Evolutionary conservation across 2,329 filamentous ascomycete genomes (phyloP), one percentile per base, ranked within the genome.

Genomic region (Lanzia echinophila): DNA sequence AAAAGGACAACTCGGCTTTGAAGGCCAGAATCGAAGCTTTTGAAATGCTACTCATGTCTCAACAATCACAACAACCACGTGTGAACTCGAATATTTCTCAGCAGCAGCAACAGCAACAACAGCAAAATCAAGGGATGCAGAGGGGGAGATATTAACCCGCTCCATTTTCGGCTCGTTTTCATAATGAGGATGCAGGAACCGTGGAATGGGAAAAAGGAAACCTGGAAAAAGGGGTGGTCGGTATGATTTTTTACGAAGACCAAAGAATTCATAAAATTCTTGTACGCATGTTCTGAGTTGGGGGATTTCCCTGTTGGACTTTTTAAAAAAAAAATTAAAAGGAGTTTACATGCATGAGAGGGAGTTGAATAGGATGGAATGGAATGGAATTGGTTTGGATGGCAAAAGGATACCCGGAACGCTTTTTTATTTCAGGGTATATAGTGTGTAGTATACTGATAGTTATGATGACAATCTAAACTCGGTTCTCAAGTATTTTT

Each of bases 1-100:
- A 84, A 39, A 89, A 95, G 46, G 91, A 97, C 68, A 91, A 96
- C 65, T 78, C 75, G 28, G 79, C 79, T 3, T 79, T 96, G 72
- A 90, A 91, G 69, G 81, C 83, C 31, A 81, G 89, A 32, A 81
- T 96, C 38, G 83, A 86, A n/a, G 82, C 83, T 0, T 86, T 86
- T 55, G 83, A 86, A 51, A 91, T 94, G 68, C 77, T 95, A 19
- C 88, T 95, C 66, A 88, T 84, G 76, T 77, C 81, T 32, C 49
- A 58, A 45, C 62, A 62, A n/a, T 24, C 39, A 15, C 47, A 38
- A 22, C 47, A 34, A 31, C 33, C 10, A 12, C 28, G 4, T 17
- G 31, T 24, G n/a, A 31, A 17, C 6, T 10, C 11, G 20, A 43
- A 22, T 24, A 12, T 20, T 3, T 22, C 22, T 10, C 41, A 22